Evolutionary conservation across 345 rosid genomes (phyloP), one percentile per base, ranked within the genome.

Genomic region (Stellera chamaejasme): DNA sequence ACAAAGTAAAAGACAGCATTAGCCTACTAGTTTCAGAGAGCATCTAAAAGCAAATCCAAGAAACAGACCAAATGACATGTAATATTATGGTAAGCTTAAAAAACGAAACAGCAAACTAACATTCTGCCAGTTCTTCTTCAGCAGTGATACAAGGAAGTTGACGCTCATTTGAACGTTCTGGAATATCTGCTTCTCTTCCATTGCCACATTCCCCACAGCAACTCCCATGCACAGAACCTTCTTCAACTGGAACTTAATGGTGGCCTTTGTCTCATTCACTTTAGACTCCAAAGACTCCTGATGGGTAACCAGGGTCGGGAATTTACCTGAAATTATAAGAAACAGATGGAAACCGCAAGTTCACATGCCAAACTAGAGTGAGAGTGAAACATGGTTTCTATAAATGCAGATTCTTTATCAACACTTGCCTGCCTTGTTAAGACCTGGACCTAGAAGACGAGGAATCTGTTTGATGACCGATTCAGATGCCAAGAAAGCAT

Each of bases 201-300:
- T 86, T 15, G 46, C 69, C 25, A 69, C 63, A 41, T 86, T 86
- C 2, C 90, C 94, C 0, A 83, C 90, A n/a, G 90, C 94, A 1
- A 86, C 94, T 39, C 94, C 94, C 94, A 86, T 82, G 70, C 94
- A 80, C 12, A 86, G 90, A 54, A 82, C 94, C 73, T 81, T 86
- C 76, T 86, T 85, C 57, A 83, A 73, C 62, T 86, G 94, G 77
- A 86, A 86, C 78, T 86, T 86, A 54, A 86, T 83, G 1, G 75
- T 86, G 19, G 90, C 94, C 71, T 86, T 86, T 0, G 80, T 86
- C 76, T 86, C 94, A 13, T 80, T 86, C 58, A 86, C 94, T 69
- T 86, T 86, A 4, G 80, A 12, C 78, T 83, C 94, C 27, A 86
- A 71, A 19, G 87, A 78, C 61, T 83, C 94, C 62, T 83, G 90